Percentiles rank a stretch among this genome's conserved stretches.
These are phyloP conservation scores for Cucurbita maxima DNA, from an alignment of 306 rosid species.

Conservation along the genomic window DNA sequence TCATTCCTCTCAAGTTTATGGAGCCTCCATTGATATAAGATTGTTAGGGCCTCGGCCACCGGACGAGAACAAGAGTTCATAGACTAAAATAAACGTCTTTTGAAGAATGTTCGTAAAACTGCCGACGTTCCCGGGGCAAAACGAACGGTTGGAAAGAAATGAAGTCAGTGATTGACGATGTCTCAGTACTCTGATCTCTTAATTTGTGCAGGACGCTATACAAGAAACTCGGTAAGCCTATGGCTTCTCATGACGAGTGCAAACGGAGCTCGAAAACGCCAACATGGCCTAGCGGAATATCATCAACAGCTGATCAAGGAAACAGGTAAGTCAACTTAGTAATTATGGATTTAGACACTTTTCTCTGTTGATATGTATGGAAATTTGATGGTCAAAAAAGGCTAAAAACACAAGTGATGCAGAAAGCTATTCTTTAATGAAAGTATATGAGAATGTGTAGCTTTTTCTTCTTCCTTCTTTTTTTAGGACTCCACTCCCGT, in stretches of 20 bases:
- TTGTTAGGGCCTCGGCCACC: slow-evolving; percentile 58
- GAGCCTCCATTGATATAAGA: slow-evolving; percentile 37
- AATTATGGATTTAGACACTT: not conserved
- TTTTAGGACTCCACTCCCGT: too few relatives aligned
- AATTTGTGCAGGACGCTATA: not conserved
- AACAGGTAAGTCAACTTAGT: not conserved
- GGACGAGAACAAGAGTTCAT: slow-evolving; percentile 23
- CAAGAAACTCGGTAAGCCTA: not conserved
- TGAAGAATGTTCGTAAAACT: not conserved
- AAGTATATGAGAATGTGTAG: not conserved
- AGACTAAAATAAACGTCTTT: slow-evolving; percentile 12
- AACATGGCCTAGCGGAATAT: not conserved
- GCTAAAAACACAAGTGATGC: not conserved
- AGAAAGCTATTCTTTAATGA: not conserved
- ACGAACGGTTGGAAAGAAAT: not conserved
- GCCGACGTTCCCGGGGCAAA: not conserved
- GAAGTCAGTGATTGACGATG: not conserved
- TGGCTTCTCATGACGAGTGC: not conserved
- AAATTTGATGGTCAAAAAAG: not conserved
- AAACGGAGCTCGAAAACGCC: not conserved
- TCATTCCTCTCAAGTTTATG: slow-evolving; percentile 33
- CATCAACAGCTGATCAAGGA: not conserved
- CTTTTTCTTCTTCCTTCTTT: not conserved
- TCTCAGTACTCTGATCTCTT: not conserved
- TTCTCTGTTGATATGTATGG: not conserved